A percentile compares a stretch with the other conserved stretches of the same genome.
Conservation (phyloP, 2,329 filamentous ascomycete genomes). For the Penicillium rolfsii region DNA sequence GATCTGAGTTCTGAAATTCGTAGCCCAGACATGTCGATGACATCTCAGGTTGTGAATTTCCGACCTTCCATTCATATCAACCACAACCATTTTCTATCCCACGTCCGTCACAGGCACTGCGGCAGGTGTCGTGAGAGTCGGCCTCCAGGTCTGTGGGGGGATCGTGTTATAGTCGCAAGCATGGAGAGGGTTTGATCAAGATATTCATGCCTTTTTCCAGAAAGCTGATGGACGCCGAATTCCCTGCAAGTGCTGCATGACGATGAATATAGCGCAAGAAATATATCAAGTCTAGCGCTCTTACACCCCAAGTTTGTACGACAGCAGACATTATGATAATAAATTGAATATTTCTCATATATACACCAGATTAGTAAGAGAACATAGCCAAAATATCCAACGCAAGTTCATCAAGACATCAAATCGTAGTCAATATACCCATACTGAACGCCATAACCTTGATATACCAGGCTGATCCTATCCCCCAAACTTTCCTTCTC, state of each 20-base stretch:
- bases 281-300: too few relatives aligned
- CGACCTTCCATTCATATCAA: not conserved
- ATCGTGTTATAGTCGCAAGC: constrained; percentile 8
- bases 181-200: constrained; percentile 6
- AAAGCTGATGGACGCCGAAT: constrained; percentile 3
- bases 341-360: too few relatives aligned
- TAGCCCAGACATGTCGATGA: not conserved
- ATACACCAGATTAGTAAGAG: not conserved
- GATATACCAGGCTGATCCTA: not conserved
- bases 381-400: not conserved
- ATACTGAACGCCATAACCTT: not conserved
- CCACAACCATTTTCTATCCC: constrained; percentile 8
- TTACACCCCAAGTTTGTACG: too few relatives aligned
- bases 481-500: not conserved
- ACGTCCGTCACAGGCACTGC: constrained; percentile 5
- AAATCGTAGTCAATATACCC: not conserved
- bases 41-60: not conserved
- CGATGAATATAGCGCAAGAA: too few relatives aligned
- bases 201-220: constrained; percentile 7
- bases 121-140: constrained; percentile 4
- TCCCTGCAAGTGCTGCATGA: constrained; percentile 1
- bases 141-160: constrained; percentile 5
- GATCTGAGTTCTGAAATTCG: not conserved
- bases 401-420: not conserved
- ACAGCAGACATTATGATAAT: too few relatives aligned